phyloP scores from a whole-genome alignment of 1,139 yeast genomes.

The Lodderomyces pseudojiufengensis region DNA sequence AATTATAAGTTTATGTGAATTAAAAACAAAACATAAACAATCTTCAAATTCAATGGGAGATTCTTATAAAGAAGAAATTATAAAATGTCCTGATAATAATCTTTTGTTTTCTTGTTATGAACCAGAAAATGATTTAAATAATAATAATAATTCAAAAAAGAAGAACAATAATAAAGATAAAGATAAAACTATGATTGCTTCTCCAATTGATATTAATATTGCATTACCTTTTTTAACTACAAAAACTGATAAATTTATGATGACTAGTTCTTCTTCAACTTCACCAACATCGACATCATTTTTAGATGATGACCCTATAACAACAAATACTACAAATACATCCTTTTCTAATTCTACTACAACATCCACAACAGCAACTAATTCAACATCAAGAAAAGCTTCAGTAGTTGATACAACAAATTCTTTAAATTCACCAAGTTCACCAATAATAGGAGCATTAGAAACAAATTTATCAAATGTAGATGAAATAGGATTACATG shows the following conservation, averaged over 20 bases:
- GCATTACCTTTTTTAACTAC: slow-evolving; percentile 49
- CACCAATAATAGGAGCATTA: slow-evolving; percentile 40
- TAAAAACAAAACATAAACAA: slow-evolving; percentile 50
- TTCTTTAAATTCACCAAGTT: slow-evolving; percentile 22
- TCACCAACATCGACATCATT: slow-evolving; percentile 10
- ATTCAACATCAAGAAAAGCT: slow-evolving; percentile 23
- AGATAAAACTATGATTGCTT: slow-evolving; percentile 31
- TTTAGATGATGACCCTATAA: slow-evolving; percentile 17
- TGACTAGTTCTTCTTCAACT: slow-evolving; percentile 18
- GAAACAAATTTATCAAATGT: slow-evolving; percentile 39
- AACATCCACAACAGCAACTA: slow-evolving; percentile 8
- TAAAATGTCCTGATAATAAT: slow-evolving; percentile 58
- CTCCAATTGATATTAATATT: slow-evolving; percentile 44
- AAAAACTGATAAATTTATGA: slow-evolving; percentile 29
- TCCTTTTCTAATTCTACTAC: slow-evolving; percentile 11
- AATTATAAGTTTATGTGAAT: slow-evolving; percentile 55
- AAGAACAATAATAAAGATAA: slow-evolving; percentile 16
- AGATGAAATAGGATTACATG: slow-evolving; percentile 17
- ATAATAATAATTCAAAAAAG: slow-evolving; percentile 2
- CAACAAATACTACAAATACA: slow-evolving; percentile 25
- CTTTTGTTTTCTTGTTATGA: slow-evolving; percentile 57
- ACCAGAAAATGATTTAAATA: slow-evolving; percentile 17
- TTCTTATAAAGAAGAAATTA: slow-evolving; percentile 55
- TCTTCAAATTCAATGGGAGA: slow-evolving; percentile 21
- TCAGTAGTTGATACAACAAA: slow-evolving; percentile 15